Evolutionary conservation across 75 land plant genomes (phyloP).

Genomic region (Gnetum montanum): DNA sequence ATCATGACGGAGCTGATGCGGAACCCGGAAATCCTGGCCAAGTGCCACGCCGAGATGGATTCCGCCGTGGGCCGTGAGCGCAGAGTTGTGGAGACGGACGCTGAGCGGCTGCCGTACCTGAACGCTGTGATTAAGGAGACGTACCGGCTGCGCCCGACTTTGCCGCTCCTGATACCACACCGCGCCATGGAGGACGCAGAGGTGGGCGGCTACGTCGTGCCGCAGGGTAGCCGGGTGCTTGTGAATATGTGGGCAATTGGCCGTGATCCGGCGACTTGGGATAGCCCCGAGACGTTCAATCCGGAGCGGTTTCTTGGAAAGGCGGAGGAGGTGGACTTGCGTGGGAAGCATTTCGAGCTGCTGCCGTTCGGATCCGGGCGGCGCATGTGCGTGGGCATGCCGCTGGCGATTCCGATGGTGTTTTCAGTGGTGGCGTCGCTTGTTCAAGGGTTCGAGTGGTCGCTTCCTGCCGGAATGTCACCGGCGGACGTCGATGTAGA

Average conservation of each 20-base stretch:
- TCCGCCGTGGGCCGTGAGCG: slow-evolving; percentile 9
- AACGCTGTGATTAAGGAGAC: slow-evolving; percentile 29
- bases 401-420: slow-evolving; percentile 14
- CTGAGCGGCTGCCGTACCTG: slow-evolving; percentile 20
- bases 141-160: slow-evolving; percentile 31
- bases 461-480: slow-evolving; percentile 16
- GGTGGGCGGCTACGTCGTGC: not conserved
- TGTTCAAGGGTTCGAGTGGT: slow-evolving; percentile 35
- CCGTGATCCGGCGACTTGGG: slow-evolving; percentile 33
- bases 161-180: slow-evolving; percentile 32
- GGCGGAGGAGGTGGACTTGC: slow-evolving; percentile 5
- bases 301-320: not conserved
- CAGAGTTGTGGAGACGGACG: slow-evolving; percentile 14
- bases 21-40: slow-evolving; percentile 26
- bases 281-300: slow-evolving; percentile 16
- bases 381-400: slow-evolving; percentile 34
- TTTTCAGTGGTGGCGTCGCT: slow-evolving; percentile 19
- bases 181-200: slow-evolving; percentile 1
- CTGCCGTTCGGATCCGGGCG: slow-evolving; percentile 52
- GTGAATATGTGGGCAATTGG: not conserved
- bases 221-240: not conserved
- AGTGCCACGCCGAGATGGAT: slow-evolving; percentile 27
- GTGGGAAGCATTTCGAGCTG: slow-evolving; percentile 14
- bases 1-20: slow-evolving; percentile 31
- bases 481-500: slow-evolving; percentile 12